Conservation (phyloP, 441 rosid species). For the Syzygium malaccense region DNA sequence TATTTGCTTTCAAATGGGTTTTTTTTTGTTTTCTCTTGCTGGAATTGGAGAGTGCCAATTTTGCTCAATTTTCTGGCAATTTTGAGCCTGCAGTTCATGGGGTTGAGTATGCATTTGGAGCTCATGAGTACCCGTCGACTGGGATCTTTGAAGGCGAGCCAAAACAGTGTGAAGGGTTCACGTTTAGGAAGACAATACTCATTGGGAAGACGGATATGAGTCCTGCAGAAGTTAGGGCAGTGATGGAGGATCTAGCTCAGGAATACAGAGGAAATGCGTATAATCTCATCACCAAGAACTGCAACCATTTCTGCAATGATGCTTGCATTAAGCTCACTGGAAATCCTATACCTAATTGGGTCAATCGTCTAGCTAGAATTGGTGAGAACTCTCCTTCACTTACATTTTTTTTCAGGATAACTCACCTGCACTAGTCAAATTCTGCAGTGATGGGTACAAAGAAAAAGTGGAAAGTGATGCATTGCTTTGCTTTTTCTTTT, state of each 20-base stretch:
- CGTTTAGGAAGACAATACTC: constrained; percentile 74
- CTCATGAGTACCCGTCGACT: constrained; percentile 86
- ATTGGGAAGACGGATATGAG: constrained; percentile 84
- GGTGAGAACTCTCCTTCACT: constrained; percentile 28
- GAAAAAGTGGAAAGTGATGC: neutral
- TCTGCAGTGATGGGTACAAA: neutral
- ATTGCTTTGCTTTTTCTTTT: neutral
- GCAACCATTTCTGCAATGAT: constrained; percentile 95
- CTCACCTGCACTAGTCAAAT: neutral
- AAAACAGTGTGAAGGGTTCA: constrained; percentile 79
- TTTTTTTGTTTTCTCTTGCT: neutral
- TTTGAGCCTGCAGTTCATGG: constrained; percentile 62
- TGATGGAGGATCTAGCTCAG: constrained; percentile 76
- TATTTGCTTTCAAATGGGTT: neutral
- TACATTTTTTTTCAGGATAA: neutral
- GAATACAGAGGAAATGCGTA: constrained; percentile 78
- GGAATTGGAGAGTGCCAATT: neutral
- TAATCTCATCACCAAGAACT: constrained; percentile 85
- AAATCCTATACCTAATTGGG: constrained; percentile 92
- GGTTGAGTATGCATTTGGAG: constrained; percentile 91
- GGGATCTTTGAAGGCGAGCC: constrained; percentile 96
- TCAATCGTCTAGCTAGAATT: constrained; percentile 92
- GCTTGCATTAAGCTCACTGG: constrained; percentile 73
- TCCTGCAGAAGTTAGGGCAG: constrained; percentile 52
- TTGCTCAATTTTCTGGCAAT: neutral